Evolutionary conservation across 1,139 yeast species (phyloP).

Genomic region (Suhomyces anneliseae): DNA sequence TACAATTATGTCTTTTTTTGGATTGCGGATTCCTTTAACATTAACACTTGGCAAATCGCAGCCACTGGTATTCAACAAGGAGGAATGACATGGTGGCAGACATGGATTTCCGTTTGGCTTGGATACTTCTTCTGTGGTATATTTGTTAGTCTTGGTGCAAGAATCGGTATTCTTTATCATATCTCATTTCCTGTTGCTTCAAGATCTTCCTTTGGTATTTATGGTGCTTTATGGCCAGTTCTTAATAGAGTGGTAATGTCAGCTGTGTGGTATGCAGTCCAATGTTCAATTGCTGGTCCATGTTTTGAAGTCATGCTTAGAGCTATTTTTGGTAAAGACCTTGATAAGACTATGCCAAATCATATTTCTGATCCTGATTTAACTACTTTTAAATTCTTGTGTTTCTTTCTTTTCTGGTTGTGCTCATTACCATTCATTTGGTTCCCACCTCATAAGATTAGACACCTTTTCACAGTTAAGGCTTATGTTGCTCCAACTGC

Average conservation of each 20-base stretch:
- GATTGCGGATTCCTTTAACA: slow-evolving; percentile 85
- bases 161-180: slow-evolving; percentile 74
- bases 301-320: slow-evolving; percentile 73
- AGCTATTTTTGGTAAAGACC: slow-evolving; percentile 64
- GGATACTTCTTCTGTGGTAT: slow-evolving; percentile 63
- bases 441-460: slow-evolving; percentile 77
- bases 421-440: slow-evolving; percentile 74
- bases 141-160: slow-evolving; percentile 62
- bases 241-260: slow-evolving; percentile 81
- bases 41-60: slow-evolving; percentile 90
- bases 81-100: slow-evolving; percentile 87
- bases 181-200: slow-evolving; percentile 76
- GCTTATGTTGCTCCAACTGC: slow-evolving; percentile 77
- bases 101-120: slow-evolving; percentile 82
- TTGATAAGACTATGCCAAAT: slow-evolving; percentile 47
- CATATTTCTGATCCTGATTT: slow-evolving; percentile 54
- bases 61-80: slow-evolving; percentile 70
- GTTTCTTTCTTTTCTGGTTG: slow-evolving; percentile 79
- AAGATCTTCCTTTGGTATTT: slow-evolving; percentile 73
- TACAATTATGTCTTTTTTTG: slow-evolving; percentile 75
- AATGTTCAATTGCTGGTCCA: slow-evolving; percentile 79
- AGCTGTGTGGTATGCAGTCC: slow-evolving; percentile 83
- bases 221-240: slow-evolving; percentile 80
- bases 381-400: slow-evolving; percentile 67
- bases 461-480: slow-evolving; percentile 79